Evolutionary conservation across 2,329 filamentous ascomycete species (phyloP).

Genomic region (Exophiala calicioides): DNA sequence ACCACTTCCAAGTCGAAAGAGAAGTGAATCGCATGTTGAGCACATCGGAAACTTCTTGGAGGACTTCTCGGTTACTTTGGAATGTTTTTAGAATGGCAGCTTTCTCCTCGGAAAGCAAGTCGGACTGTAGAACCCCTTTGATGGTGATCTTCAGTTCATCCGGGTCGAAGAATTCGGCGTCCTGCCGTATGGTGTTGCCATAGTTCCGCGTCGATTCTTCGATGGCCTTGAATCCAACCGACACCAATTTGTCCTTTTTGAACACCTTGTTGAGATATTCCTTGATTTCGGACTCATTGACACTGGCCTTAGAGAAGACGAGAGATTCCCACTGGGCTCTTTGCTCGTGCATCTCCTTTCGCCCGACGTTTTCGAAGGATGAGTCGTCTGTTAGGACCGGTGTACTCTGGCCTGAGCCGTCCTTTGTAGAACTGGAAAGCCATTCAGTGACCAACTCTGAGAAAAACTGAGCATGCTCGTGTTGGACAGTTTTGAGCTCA

Average conservation of each 20-base stretch:
- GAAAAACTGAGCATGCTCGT: conserved; percentile 60
- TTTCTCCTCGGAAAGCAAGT: conserved; percentile 57
- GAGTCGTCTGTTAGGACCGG: conserved; percentile 35
- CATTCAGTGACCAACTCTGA: conserved; percentile 58
- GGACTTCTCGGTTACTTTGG: conserved; percentile 50
- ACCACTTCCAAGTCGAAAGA: conserved; percentile 57
- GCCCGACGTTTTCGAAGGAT: conserved; percentile 51
- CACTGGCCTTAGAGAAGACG: conserved; percentile 54
- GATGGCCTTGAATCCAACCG: conserved; percentile 47
- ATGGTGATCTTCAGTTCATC: conserved; percentile 49
- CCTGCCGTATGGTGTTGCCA: conserved; percentile 34
- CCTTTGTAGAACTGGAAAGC: conserved; percentile 43
- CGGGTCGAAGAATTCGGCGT: conserved; percentile 44
- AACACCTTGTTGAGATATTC: conserved; percentile 57
- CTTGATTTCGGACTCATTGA: conserved; percentile 49
- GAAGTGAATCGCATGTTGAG: conserved; percentile 57
- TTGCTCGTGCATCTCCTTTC: conserved; percentile 56
- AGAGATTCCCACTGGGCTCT: conserved; percentile 57
- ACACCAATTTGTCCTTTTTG: conserved; percentile 41
- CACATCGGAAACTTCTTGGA: conserved; percentile 58
- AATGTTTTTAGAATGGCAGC: conserved; percentile 53
- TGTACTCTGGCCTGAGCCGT: conserved; percentile 15
- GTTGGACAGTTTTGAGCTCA: conserved; percentile 53
- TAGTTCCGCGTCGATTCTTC: conserved; percentile 43
- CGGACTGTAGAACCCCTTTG: conserved; percentile 50